Percentiles rank a stretch among this genome's conserved stretches.
Conservation (phyloP, 257 asterid species). For the Fraxinus americana region DNA sequence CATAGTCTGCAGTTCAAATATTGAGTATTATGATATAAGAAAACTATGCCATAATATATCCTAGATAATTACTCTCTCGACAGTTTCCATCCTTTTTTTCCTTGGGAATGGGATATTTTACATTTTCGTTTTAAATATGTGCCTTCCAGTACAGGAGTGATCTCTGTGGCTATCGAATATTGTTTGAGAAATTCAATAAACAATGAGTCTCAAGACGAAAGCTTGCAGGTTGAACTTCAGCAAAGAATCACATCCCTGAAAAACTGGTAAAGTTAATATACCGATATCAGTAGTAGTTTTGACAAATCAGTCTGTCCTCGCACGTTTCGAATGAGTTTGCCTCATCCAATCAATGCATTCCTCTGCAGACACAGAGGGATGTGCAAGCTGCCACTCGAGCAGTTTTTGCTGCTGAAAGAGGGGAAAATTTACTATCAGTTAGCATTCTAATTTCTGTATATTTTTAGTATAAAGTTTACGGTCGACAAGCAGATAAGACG, state of each 20-base stretch:
- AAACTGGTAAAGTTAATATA: too few species aligned
- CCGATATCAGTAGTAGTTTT: background rate
- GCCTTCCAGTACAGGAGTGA: background rate
- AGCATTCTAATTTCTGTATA: background rate
- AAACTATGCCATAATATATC: too few species aligned
- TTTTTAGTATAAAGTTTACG: background rate
- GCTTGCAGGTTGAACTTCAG: background rate
- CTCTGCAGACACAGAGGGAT: slow-evolving; percentile 70
- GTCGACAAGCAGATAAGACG: background rate
- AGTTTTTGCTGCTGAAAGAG: slow-evolving; percentile 65
- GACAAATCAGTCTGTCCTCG: slow-evolving; percentile 51
- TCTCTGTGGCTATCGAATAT: background rate
- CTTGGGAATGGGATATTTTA: background rate
- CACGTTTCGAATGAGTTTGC: slow-evolving; percentile 62
- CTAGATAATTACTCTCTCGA: background rate
- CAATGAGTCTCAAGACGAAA: background rate
- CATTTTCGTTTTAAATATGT: too few species aligned
- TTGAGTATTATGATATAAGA: background rate
- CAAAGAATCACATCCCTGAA: too few species aligned
- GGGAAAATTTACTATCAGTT: background rate
- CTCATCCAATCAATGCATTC: slow-evolving; percentile 78
- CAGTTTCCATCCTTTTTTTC: too few species aligned
- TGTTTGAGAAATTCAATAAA: too few species aligned
- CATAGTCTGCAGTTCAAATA: too few species aligned
- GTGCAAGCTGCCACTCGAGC: slow-evolving; percentile 81